These are phyloP conservation scores for Erythrobasidium hasegawianum DNA, from an alignment of 1,284 basidiomycete genomes.

Conservation along the genomic window DNA sequence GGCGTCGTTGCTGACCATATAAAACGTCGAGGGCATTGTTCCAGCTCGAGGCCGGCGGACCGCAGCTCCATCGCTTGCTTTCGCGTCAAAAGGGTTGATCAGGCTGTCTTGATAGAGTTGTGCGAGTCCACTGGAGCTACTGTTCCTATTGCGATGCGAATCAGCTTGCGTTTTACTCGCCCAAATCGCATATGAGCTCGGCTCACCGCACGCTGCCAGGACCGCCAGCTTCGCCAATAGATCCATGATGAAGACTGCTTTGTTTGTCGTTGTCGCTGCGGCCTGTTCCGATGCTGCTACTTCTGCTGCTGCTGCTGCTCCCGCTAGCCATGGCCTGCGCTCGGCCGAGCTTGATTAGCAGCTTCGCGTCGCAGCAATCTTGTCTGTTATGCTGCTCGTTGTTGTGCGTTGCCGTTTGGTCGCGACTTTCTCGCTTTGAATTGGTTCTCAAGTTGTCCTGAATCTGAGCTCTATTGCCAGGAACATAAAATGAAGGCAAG, in stretches of 20 bases:
- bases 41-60: slow-evolving; percentile 28
- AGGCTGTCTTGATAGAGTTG: background rate
- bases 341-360: too few species aligned
- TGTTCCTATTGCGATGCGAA: background rate
- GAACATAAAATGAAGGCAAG: background rate
- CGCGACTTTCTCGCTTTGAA: background rate
- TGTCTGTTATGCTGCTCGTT: background rate
- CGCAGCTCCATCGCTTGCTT: background rate
- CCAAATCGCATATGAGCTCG: background rate
- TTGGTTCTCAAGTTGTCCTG: background rate
- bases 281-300: too few species aligned
- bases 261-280: too few species aligned
- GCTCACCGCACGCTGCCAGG: background rate
- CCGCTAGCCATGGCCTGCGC: too few species aligned
- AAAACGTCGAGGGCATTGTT: slow-evolving; percentile 33
- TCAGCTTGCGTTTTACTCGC: background rate
- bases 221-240: background rate
- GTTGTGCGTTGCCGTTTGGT: background rate
- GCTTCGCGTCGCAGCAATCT: too few species aligned
- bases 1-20: background rate
- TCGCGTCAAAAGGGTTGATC: background rate
- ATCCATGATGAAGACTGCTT: background rate
- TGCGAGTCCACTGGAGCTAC: background rate
- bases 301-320: too few species aligned
- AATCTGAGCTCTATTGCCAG: background rate